Percentiles rank a stretch among this genome's conserved stretches.
These are phyloP conservation scores for Vaucheria bursata DNA, from an alignment of 352 stramenopile species.

Conservation along the genomic window DNA sequence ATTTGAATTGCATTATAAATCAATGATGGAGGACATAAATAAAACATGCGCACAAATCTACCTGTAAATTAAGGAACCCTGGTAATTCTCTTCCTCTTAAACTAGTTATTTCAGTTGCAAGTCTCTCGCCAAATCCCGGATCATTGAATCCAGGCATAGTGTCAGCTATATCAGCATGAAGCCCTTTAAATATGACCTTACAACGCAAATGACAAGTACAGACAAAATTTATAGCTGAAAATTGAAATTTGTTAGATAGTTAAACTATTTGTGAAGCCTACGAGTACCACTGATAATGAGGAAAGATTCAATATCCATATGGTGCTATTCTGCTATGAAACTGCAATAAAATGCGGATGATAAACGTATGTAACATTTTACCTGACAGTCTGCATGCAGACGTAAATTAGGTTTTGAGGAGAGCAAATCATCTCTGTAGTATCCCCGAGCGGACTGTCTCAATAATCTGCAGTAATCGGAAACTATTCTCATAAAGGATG, in stretches of 20 bases:
- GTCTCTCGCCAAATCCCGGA: conserved; percentile 40
- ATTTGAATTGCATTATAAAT: too few relatives aligned
- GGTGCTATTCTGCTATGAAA: too few relatives aligned
- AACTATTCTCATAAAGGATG: conserved; percentile 43
- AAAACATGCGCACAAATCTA: too few relatives aligned
- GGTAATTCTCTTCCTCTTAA: conserved; percentile 51
- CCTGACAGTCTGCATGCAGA: conserved; percentile 36
- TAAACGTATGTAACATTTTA: not conserved
- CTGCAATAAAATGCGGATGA: too few relatives aligned
- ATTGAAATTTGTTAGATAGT: too few relatives aligned
- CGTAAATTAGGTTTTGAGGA: conserved; percentile 27
- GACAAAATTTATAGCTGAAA: too few relatives aligned
- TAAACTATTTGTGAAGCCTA: too few relatives aligned
- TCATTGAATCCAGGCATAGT: conserved; percentile 48
- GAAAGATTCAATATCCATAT: too few relatives aligned
- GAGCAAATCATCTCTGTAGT: conserved; percentile 42
- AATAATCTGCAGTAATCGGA: conserved; percentile 44
- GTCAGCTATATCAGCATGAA: conserved; percentile 39
- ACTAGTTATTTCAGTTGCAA: conserved; percentile 44
- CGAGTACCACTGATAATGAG: too few relatives aligned
- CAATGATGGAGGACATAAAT: too few relatives aligned
- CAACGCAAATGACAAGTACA: too few relatives aligned
- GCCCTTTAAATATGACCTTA: conserved; percentile 17
- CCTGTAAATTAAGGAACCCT: conserved; percentile 50
- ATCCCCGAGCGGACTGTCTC: conserved; percentile 38